Percentiles rank a stretch among this genome's conserved stretches.
These are phyloP conservation scores for Protostelium mycophagum DNA, from an alignment of 78 protist genomes.

Conservation along the genomic window DNA sequence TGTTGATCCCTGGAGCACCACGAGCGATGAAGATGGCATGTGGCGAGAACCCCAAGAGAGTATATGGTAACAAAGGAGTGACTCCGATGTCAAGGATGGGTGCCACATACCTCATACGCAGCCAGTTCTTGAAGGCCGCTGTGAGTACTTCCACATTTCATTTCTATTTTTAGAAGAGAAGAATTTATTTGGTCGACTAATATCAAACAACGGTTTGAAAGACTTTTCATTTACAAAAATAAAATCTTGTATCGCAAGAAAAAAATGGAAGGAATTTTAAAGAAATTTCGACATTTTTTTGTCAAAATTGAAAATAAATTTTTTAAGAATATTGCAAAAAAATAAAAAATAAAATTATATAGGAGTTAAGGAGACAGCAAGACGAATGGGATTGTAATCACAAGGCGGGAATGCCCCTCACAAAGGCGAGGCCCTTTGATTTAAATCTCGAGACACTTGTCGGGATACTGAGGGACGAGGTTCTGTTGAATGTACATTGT, in stretches of 20 bases:
- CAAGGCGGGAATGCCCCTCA: background rate
- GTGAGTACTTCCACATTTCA: background rate
- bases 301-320: too few species aligned
- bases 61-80: background rate
- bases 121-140: background rate
- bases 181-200: too few species aligned
- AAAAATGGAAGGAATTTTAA: too few species aligned
- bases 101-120: background rate
- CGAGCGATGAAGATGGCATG: slow-evolving; percentile 19
- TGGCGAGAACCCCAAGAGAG: slow-evolving; percentile 20
- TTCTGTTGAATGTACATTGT: background rate
- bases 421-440: background rate
- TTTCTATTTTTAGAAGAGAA: too few species aligned
- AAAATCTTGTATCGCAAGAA: too few species aligned
- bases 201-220: too few species aligned
- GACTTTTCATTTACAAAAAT: too few species aligned
- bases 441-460: background rate
- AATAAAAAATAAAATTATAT: too few species aligned
- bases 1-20: slow-evolving; percentile 3
- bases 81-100: slow-evolving; percentile 14
- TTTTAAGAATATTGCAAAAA: too few species aligned
- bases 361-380: background rate
- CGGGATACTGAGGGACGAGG: background rate
- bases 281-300: too few species aligned
- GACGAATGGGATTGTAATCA: background rate